Percentiles rank a stretch among this genome's conserved stretches.
phyloP scores from a whole-genome alignment of 768 basidiomycete genomes.

The Tulasnella sp. region DNA sequence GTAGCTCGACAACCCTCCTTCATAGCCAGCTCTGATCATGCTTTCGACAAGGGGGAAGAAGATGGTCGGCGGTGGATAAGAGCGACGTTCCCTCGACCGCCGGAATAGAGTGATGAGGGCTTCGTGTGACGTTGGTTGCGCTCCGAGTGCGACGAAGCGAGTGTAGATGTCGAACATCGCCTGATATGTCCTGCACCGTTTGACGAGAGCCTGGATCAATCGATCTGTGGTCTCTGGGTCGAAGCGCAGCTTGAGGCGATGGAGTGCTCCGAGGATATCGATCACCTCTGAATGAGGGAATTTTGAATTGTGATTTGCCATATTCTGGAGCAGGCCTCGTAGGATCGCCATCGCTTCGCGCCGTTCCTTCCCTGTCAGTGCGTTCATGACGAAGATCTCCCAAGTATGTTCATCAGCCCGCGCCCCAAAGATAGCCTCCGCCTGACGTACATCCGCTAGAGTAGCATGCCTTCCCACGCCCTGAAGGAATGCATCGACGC shows the following conservation, averaged over 20 bases:
- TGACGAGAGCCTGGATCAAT: not conserved
- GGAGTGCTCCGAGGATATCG: not conserved
- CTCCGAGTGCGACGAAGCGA: not conserved
- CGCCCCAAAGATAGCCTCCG: slow-evolving; percentile 34
- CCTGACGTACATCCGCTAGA: slow-evolving; percentile 25
- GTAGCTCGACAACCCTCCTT: slow-evolving; percentile 20
- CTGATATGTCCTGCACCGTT: not conserved
- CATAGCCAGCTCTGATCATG: slow-evolving; percentile 18
- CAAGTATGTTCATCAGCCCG: slow-evolving; percentile 37
- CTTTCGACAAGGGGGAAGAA: slow-evolving; percentile 20
- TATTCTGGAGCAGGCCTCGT: not conserved
- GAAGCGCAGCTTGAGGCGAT: not conserved
- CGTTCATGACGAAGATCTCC: slow-evolving; percentile 45
- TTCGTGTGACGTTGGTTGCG: not conserved
- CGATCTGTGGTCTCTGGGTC: not conserved
- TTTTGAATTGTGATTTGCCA: not conserved
- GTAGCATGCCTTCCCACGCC: not conserved
- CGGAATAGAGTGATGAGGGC: not conserved
- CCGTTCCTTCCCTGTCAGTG: slow-evolving; percentile 30
- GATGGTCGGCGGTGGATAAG: not conserved
- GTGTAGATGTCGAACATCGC: not conserved
- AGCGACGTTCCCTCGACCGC: not conserved
- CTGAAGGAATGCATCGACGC: not conserved
- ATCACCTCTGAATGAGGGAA: not conserved
- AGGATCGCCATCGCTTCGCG: slow-evolving; percentile 30